Evolutionary conservation across 2,329 filamentous ascomycete species (phyloP).

Genomic region (Knoxdaviesia capensis): DNA sequence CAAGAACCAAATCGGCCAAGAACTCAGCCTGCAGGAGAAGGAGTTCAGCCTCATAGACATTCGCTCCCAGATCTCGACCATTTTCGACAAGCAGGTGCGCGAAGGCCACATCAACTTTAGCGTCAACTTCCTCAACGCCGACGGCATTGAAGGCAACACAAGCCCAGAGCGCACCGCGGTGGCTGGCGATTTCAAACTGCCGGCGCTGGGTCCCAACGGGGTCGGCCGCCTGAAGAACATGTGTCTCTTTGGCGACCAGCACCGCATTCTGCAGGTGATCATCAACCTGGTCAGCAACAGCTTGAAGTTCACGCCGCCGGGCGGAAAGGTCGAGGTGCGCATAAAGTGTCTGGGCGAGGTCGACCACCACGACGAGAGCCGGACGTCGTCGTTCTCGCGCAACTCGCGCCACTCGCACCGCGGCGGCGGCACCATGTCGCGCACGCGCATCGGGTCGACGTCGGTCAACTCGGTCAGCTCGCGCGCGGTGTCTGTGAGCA

Average conservation of each 20-base stretch:
- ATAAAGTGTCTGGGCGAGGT: slow-evolving; percentile 54
- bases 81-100: slow-evolving; percentile 76
- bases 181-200: slow-evolving; percentile 2
- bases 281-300: slow-evolving; percentile 88
- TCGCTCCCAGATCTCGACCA: slow-evolving; percentile 60
- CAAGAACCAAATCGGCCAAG: slow-evolving; percentile 83
- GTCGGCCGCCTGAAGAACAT: slow-evolving; percentile 59
- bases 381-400: slow-evolving; percentile 31
- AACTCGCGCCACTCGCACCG: slow-evolving; percentile 20
- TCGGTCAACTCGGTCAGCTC: slow-evolving; percentile 31
- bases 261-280: slow-evolving; percentile 77
- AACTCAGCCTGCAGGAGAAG: slow-evolving; percentile 61
- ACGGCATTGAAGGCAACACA: slow-evolving; percentile 7
- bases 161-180: slow-evolving; percentile 13
- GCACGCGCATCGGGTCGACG: slow-evolving; percentile 24
- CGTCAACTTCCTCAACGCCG: slow-evolving; percentile 34
- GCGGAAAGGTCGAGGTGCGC: slow-evolving; percentile 54
- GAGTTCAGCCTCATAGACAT: slow-evolving; percentile 77
- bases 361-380: slow-evolving; percentile 25
- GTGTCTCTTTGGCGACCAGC: slow-evolving; percentile 81
- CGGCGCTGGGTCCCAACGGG: slow-evolving; percentile 35
- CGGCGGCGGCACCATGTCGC: slow-evolving; percentile 12
- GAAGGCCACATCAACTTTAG: slow-evolving; percentile 58
- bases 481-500: slow-evolving; percentile 6
- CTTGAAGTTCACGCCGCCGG: slow-evolving; percentile 69